phyloP scores from a whole-genome alignment of 192 early-diverging fungal genomes.

The Linderina pennispora region DNA sequence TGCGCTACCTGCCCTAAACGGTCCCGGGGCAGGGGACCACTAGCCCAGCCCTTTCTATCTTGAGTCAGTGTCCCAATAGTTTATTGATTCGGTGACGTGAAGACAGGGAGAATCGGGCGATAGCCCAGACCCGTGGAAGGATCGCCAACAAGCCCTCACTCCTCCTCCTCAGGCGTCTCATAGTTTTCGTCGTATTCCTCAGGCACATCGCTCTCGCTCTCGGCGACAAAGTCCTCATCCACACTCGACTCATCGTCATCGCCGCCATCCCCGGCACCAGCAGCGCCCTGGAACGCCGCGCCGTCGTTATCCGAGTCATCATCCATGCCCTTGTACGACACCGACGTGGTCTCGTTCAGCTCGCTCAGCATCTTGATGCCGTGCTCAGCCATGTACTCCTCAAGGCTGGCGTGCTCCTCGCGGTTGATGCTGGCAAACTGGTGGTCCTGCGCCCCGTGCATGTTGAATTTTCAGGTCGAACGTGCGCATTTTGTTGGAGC shows the following conservation, averaged over 20 bases:
- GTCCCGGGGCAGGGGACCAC: too few species aligned
- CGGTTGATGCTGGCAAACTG: conserved; percentile 85
- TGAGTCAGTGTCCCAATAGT: too few species aligned
- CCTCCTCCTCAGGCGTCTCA: conserved; percentile 24
- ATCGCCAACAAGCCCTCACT: too few species aligned
- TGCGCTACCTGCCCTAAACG: too few species aligned
- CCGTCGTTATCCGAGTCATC: conserved; percentile 19
- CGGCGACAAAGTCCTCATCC: conserved; percentile 88
- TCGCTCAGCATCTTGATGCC: conserved; percentile 79
- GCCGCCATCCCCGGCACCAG: conserved; percentile 15
- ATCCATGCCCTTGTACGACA: conserved; percentile 39
- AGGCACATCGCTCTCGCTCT: conserved; percentile 66
- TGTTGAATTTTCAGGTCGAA: conserved; percentile 94
- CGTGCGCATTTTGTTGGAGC: conserved; percentile 56
- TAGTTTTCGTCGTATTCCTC: conserved; percentile 73
- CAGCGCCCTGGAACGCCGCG: conserved; percentile 9
- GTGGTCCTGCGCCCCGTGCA: conserved; percentile 70
- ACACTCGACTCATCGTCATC: conserved; percentile 67
- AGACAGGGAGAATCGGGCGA: too few species aligned
- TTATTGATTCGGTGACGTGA: too few species aligned
- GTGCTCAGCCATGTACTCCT: conserved; percentile 75
- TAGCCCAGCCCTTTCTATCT: too few species aligned
- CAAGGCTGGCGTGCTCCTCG: conserved; percentile 81
- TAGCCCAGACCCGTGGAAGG: too few species aligned
- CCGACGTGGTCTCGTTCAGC: conserved; percentile 46